These are phyloP conservation scores for Fraxinus latifolia DNA, from an alignment of 305 asterid species.

Conservation along the genomic window DNA sequence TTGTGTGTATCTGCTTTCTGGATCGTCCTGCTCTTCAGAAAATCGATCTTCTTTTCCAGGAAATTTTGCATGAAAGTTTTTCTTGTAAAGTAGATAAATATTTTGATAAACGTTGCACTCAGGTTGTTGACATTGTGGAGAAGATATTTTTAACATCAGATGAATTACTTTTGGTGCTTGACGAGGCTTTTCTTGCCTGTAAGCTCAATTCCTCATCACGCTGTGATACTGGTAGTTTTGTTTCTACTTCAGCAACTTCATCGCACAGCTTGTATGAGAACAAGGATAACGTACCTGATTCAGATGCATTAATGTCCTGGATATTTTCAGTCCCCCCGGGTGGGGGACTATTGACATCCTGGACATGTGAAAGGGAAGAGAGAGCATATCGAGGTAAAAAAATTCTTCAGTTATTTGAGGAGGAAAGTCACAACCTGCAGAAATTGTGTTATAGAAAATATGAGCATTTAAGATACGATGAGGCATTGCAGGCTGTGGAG, in stretches of 20 bases:
- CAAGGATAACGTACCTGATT: background rate
- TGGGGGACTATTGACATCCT: background rate
- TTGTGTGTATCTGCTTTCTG: background rate
- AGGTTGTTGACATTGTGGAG: background rate
- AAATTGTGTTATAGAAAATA: background rate
- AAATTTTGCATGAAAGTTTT: background rate
- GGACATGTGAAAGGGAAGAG: background rate
- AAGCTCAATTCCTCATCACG: background rate
- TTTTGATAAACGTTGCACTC: background rate
- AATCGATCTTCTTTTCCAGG: background rate
- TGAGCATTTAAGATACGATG: background rate
- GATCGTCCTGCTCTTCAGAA: background rate
- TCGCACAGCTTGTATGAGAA: background rate
- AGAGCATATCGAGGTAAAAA: background rate
- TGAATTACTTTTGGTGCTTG: background rate
- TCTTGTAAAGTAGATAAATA: background rate
- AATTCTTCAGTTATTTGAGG: background rate
- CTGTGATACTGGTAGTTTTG: background rate
- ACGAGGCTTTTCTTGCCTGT: background rate
- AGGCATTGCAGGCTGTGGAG: background rate
- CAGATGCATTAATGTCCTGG: background rate
- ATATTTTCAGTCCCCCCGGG: background rate
- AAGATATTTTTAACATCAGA: background rate
- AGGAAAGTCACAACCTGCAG: background rate
- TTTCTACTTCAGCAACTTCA: background rate